A percentile compares a stretch with the other conserved stretches of the same genome.
Evolutionary conservation across 2,329 filamentous ascomycete species (phyloP).

Genomic region (Raffaelea albimanens): DNA sequence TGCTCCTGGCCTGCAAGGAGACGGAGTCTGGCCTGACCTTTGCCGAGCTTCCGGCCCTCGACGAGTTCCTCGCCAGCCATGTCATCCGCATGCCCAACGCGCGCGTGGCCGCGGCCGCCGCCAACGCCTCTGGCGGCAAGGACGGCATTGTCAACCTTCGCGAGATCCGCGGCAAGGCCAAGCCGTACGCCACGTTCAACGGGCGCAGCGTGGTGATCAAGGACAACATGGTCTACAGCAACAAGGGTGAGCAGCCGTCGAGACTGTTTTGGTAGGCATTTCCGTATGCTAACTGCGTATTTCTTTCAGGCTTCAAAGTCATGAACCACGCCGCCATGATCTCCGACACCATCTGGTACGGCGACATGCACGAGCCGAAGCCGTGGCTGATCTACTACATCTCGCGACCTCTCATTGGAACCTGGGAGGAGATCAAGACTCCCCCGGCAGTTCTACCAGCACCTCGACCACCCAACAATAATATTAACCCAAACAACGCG

Average conservation of each 20-base stretch:
- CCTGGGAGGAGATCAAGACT: slow-evolving; percentile 68
- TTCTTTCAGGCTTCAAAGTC: slow-evolving; percentile 70
- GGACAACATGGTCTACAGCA: slow-evolving; percentile 85
- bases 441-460: slow-evolving; percentile 51
- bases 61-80: slow-evolving; percentile 96
- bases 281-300: background rate
- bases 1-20: slow-evolving; percentile 80
- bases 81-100: slow-evolving; percentile 68
- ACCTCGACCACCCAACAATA: background rate
- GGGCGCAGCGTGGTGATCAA: slow-evolving; percentile 90
- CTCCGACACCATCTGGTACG: slow-evolving; percentile 77
- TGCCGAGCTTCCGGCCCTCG: slow-evolving; percentile 73
- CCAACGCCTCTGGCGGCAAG: slow-evolving; percentile 41
- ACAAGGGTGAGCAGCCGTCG: slow-evolving; percentile 84
- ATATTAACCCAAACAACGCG: slow-evolving; percentile 5
- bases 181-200: slow-evolving; percentile 88
- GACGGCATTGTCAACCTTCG: slow-evolving; percentile 57
- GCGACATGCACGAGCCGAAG: slow-evolving; percentile 77
- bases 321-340: slow-evolving; percentile 83
- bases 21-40: slow-evolving; percentile 67
- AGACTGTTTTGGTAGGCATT: too few relatives aligned
- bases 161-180: slow-evolving; percentile 85
- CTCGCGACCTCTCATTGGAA: slow-evolving; percentile 75
- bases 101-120: slow-evolving; percentile 34
- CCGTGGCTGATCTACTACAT: slow-evolving; percentile 98